These are phyloP conservation scores for Friedmanniomyces simplex DNA, from an alignment of 495 filamentous ascomycete genomes.

Conservation along the genomic window DNA sequence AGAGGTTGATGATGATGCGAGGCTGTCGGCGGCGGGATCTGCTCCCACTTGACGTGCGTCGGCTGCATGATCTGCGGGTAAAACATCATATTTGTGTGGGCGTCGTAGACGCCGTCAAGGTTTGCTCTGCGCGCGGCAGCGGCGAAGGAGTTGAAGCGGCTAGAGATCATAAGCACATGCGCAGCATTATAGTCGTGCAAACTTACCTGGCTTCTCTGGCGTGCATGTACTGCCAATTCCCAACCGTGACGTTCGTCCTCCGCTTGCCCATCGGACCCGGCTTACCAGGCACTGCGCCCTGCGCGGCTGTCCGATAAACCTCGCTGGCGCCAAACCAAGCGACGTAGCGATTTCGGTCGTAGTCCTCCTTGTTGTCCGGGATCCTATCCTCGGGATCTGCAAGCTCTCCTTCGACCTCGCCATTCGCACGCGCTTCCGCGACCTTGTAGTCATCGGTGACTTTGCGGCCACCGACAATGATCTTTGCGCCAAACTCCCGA, in stretches of 20 bases:
- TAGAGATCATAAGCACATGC: slow-evolving; percentile 34
- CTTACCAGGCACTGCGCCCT: slow-evolving; percentile 63
- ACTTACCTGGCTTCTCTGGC: slow-evolving; percentile 76
- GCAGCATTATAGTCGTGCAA: not conserved
- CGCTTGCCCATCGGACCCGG: slow-evolving; percentile 61
- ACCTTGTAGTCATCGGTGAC: slow-evolving; percentile 87
- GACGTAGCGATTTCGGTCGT: slow-evolving; percentile 94
- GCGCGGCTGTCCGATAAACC: slow-evolving; percentile 65
- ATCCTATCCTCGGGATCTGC: slow-evolving; percentile 77
- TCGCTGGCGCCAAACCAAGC: slow-evolving; percentile 95
- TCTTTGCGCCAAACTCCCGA: slow-evolving; percentile 87
- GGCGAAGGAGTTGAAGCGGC: slow-evolving; percentile 70
- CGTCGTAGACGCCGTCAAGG: slow-evolving; percentile 72
- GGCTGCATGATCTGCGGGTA: slow-evolving; percentile 85
- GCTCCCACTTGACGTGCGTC: slow-evolving; percentile 72
- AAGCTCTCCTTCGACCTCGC: slow-evolving; percentile 79
- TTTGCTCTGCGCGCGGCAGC: slow-evolving; percentile 53
- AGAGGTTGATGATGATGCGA: slow-evolving; percentile 30
- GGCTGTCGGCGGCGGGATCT: slow-evolving; percentile 23
- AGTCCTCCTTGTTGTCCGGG: slow-evolving; percentile 57
- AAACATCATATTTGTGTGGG: slow-evolving; percentile 83
- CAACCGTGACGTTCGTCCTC: slow-evolving; percentile 77
- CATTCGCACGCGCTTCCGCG: slow-evolving; percentile 61
- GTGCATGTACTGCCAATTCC: slow-evolving; percentile 97
- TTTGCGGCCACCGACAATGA: slow-evolving; percentile 80